Evolutionary conservation across 208 protist species (phyloP).

Genomic region (Naegleria gruberi): DNA sequence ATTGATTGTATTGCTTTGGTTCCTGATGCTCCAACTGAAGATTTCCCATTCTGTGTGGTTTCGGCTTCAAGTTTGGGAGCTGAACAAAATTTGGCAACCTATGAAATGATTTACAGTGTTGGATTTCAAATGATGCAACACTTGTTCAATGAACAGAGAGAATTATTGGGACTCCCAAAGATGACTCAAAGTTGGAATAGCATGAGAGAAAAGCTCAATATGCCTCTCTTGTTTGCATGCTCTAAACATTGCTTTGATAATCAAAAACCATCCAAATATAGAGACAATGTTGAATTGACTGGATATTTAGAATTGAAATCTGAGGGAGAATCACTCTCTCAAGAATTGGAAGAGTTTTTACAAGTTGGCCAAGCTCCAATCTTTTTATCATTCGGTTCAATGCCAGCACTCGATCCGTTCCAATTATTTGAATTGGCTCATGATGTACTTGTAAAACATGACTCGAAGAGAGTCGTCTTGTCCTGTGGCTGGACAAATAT

Average conservation of each 20-base stretch:
- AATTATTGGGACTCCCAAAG: neutral
- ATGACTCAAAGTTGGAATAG: neutral
- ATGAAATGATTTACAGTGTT: neutral
- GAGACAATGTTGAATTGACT: neutral
- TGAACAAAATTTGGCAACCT: neutral
- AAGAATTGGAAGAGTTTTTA: neutral
- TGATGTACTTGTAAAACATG: neutral
- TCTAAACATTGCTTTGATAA: neutral
- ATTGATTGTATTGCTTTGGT: neutral
- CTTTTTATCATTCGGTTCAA: neutral
- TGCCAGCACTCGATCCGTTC: neutral
- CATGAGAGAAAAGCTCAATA: neutral
- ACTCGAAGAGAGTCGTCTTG: neutral
- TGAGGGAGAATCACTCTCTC: neutral
- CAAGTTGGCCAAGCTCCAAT: neutral
- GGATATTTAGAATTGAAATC: neutral
- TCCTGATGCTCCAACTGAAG: neutral
- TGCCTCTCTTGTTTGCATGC: neutral
- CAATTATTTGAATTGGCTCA: neutral
- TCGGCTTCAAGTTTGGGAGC: neutral
- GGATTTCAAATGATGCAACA: neutral
- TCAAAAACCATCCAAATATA: neutral
- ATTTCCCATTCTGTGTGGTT: neutral
- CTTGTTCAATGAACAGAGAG: neutral
- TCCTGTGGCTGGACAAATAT: neutral